A percentile compares a stretch with the other conserved stretches of the same genome.
phyloP scores from a whole-genome alignment of 1,139 yeast genomes.

The Fermentozyma sake region DNA sequence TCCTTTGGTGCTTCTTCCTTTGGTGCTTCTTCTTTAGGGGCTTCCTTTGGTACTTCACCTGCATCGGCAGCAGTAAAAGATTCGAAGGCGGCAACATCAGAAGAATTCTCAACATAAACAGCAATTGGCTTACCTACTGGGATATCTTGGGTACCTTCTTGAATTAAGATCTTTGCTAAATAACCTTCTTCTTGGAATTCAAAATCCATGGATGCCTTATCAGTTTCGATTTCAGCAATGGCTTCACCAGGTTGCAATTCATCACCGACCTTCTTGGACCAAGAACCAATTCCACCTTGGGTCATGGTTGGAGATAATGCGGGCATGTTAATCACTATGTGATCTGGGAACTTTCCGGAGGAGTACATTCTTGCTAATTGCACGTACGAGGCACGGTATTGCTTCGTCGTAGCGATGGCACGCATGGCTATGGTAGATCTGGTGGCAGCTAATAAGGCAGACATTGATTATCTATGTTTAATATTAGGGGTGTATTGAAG shows the following conservation, averaged over 20 bases:
- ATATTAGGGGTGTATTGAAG: too few species aligned
- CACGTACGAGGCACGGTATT: conserved; percentile 13
- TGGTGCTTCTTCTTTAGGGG: conserved; percentile 19
- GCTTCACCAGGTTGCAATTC: conserved; percentile 85
- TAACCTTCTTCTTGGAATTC: conserved; percentile 98
- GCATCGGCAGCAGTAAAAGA: conserved; percentile 84
- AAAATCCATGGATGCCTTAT: conserved; percentile 97
- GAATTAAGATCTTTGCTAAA: conserved; percentile 85
- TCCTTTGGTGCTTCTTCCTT: conserved; percentile 30
- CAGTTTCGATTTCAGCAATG: conserved; percentile 96
- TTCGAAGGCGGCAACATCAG: conserved; percentile 82
- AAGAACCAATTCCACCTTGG: conserved; percentile 82
- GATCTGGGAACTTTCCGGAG: conserved; percentile 55
- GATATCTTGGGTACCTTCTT: conserved; percentile 83
- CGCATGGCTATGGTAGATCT: conserved; percentile 26
- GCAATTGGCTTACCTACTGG: conserved; percentile 96
- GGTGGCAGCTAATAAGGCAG: conserved; percentile 28
- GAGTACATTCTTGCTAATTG: conserved; percentile 39
- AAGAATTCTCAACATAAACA: conserved; percentile 85
- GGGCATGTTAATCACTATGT: conserved; percentile 77
- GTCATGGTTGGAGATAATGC: conserved; percentile 99
- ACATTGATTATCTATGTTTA: conserved; percentile 16
- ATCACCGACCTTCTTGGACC: conserved; percentile 91
- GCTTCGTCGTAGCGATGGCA: conserved; percentile 11
- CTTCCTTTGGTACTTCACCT: conserved; percentile 43